A percentile compares a stretch with the other conserved stretches of the same genome.
Evolutionary conservation across 2,329 filamentous ascomycete genomes (phyloP).

Genomic region (Ophiostoma angusticollis): DNA sequence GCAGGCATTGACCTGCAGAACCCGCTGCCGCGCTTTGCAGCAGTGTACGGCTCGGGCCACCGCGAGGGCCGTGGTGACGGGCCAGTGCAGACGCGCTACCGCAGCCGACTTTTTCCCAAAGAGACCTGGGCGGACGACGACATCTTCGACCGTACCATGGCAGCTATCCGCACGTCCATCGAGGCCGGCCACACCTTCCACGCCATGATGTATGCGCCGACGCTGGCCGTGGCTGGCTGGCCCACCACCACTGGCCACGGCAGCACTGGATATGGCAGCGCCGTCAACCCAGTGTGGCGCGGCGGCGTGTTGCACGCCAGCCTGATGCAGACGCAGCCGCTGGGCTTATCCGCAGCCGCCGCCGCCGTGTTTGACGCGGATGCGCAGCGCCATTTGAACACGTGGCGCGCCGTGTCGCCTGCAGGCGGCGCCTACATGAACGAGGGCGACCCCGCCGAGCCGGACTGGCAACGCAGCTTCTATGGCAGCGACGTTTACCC

Average conservation of each 20-base stretch:
- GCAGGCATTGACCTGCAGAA: slow-evolving; percentile 18
- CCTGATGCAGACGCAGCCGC: slow-evolving; percentile 10
- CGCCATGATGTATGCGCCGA: slow-evolving; percentile 22
- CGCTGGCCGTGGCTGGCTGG: slow-evolving; percentile 14
- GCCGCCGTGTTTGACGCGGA: slow-evolving; percentile 8
- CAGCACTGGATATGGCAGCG: too few relatives aligned
- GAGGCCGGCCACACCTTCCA: slow-evolving; percentile 24
- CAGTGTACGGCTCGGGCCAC: slow-evolving; percentile 12
- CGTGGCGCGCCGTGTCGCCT: slow-evolving; percentile 18
- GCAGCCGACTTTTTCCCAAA: slow-evolving; percentile 25
- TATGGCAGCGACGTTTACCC: slow-evolving; percentile 23
- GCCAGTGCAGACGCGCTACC: slow-evolving; percentile 16
- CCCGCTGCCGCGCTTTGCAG: slow-evolving; percentile 1
- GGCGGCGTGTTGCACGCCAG: slow-evolving; percentile 15
- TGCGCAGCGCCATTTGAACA: slow-evolving; percentile 11
- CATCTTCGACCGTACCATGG: slow-evolving; percentile 17
- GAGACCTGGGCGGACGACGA: slow-evolving; percentile 18
- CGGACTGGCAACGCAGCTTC: slow-evolving; percentile 22
- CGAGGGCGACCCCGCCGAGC: slow-evolving; percentile 28
- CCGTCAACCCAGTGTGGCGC: slow-evolving; percentile 18
- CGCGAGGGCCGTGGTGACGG: slow-evolving; percentile 11
- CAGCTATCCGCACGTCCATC: slow-evolving; percentile 20
- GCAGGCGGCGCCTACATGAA: slow-evolving; percentile 25
- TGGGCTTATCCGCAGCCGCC: slow-evolving; percentile 6
- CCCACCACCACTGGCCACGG: slow-evolving; percentile 9